Base-by-base conservation (phyloP, 768 basidiomycete species). In the Trametes elegans region DNA sequence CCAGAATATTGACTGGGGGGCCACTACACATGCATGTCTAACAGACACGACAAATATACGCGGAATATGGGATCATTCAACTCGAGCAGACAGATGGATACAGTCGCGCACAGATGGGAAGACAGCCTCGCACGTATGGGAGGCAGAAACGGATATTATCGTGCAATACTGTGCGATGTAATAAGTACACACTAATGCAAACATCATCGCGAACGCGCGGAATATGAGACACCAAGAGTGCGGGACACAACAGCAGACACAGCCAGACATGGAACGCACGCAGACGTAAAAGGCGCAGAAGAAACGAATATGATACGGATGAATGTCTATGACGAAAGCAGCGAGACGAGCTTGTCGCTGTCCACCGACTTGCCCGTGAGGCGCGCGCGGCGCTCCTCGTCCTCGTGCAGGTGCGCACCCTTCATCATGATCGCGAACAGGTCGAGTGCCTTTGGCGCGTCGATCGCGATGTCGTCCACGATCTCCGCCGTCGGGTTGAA, bases 391-490 rank as follows among this genome's bases (percentile, higher is more conserved):
- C 77, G 75, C 57, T 82, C 84, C 57, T 83, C 80, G 59, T 87
- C 82, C 64, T 66, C 66, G 60, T 75, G 72, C 46, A 94, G 71
- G 24, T 76, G 78, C 16, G 87, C 81, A 28, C 83, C 85, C 67
- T 80, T 84, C 53, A 96, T 71, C 74, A 96, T 82, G 55, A 81
- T 74, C 11, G 84, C 90, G 68, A 92, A 84, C 55, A 85, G 81
- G 38, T 78, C 69, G 74, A 87, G 87, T 0, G 93, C 96, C 65
- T 86, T 87, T 8, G 96, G 95, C 41, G 88, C 89, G 68, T 98
- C 94, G 62, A 94, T 86, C 27, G 87, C 85, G 54, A 94, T 81
- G 66, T 98, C 94, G 64, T 93, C 92, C 63, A 98, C 78, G 51
- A 85, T 71, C 70, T 93, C 90, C 24, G 86, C 83, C 46, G 83